A percentile compares a stretch with the other conserved stretches of the same genome.
Conservation (phyloP, 768 basidiomycete genomes). For the Pholiota microspora region DNA sequence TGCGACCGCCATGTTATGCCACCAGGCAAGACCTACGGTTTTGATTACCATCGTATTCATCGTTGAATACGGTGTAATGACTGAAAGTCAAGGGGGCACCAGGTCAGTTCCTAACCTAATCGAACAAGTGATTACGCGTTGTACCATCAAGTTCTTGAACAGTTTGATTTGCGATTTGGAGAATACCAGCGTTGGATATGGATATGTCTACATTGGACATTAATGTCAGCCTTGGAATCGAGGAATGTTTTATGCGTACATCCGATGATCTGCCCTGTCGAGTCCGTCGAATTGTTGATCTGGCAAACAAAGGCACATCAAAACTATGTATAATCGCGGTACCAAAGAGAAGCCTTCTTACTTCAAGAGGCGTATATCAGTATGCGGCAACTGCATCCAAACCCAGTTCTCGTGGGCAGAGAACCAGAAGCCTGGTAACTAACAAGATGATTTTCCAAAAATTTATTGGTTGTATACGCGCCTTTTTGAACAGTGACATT, state of each 20-base stretch:
- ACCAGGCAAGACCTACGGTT: slow-evolving; percentile 20
- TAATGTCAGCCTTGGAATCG: neutral
- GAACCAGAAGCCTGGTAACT: slow-evolving; percentile 20
- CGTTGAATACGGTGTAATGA: slow-evolving; percentile 23
- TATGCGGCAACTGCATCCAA: slow-evolving; percentile 23
- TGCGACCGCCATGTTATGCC: slow-evolving; percentile 21
- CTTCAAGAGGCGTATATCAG: slow-evolving; percentile 20
- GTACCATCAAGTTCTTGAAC: slow-evolving; percentile 24
- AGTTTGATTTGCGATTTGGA: slow-evolving; percentile 21
- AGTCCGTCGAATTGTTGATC: slow-evolving; percentile 24
- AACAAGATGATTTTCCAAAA: neutral
- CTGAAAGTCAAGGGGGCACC: no score
- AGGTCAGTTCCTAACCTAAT: no score
- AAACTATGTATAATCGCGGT: no score
- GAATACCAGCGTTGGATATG: slow-evolving; percentile 23
- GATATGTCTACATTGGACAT: slow-evolving; percentile 18
- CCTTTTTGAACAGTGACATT: slow-evolving; percentile 23
- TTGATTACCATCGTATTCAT: slow-evolving; percentile 23
- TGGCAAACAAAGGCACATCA: no score
- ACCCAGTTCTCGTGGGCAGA: slow-evolving; percentile 25
- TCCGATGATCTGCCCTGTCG: slow-evolving; percentile 22
- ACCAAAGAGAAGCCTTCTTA: neutral
- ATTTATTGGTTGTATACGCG: neutral
- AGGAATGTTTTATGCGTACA: slow-evolving; percentile 7
- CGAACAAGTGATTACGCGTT: no score